Conservation (phyloP, 1,284 basidiomycete species). For the Trametes sp. region DNA sequence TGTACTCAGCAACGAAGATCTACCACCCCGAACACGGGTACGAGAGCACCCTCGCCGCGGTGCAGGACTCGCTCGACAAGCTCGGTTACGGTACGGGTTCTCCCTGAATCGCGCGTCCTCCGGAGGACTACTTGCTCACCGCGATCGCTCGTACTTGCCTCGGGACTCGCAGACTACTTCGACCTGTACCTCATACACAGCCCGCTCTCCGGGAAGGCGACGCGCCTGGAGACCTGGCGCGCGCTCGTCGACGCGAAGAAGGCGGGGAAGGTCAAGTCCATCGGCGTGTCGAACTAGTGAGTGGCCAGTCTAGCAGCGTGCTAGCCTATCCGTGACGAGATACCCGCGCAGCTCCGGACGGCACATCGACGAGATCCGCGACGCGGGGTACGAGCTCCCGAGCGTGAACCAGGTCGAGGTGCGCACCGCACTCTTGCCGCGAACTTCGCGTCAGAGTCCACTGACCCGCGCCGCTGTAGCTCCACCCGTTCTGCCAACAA, state of each 20-base stretch:
- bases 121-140: too few relatives aligned
- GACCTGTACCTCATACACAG: constrained; percentile 71
- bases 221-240: constrained; percentile 54
- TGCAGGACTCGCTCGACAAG: constrained; percentile 31
- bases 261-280: constrained; percentile 59
- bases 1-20: constrained; percentile 30
- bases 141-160: too few relatives aligned
- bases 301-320: constrained; percentile 19
- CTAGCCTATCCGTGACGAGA: too few relatives aligned
- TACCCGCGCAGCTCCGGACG: constrained; percentile 63
- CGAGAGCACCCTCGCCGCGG: constrained; percentile 26
- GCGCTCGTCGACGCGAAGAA: constrained; percentile 53
- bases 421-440: neutral
- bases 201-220: constrained; percentile 51
- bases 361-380: constrained; percentile 79
- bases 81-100: constrained; percentile 34
- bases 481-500: constrained; percentile 89
- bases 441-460: too few relatives aligned
- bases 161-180: constrained; percentile 52
- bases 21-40: constrained; percentile 32
- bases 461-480: too few relatives aligned
- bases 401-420: constrained; percentile 88
- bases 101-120: too few relatives aligned
- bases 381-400: constrained; percentile 67
- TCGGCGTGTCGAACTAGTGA: constrained; percentile 74